Evolutionary conservation across 78 protist genomes (phyloP), one percentile per base, ranked within the genome.

Genomic region (Mantamonas sphyraenae): DNA sequence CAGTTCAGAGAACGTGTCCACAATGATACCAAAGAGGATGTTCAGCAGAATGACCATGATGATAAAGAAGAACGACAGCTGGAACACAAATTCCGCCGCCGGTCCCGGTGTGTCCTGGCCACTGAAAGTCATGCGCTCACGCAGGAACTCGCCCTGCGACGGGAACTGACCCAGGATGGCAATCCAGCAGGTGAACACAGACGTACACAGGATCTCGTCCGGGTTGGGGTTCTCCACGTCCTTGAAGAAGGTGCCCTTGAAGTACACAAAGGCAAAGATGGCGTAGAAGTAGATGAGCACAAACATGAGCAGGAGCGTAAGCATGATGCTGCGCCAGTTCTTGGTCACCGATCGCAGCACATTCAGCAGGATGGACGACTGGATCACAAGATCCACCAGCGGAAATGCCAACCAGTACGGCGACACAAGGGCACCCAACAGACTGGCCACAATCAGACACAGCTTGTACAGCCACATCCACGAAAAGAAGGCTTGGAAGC

Each of bases 11-110:
- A 71, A 72, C 45, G 79, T 61, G 60, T 79, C 84, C 66, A 71
- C 60, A 45, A 80, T 73, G 38, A 75, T 68, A 53, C 82, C 80
- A 39, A 81, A 74, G 56, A 81, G 30, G 40, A 81, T 62, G 75
- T 79, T 71, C 63, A 81, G 64, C 28, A 53, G 30, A 37, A 81
- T 67, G 45, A 53, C 60, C 5, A 37, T 56, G 33, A 81, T 56
- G 38, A 69, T 28, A 17, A 73, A 43, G 59, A 37, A 74, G 64
- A 68, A 81, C 34, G 65, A 17, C 19, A 57, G 55, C 37, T 67
- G 64, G 37, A 55, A 33, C 26, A 64, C 73, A 20, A 33, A 19
- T 17, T 7, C 9, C 60, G n/a, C 9, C 9, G 60, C n/a, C 30
- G 60, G 3, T 55, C 14, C 12, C 60, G 30, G 5, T 8, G 60